phyloP scores from a whole-genome alignment of 768 basidiomycete species.

The Rhizopogon salebrosus region DNA sequence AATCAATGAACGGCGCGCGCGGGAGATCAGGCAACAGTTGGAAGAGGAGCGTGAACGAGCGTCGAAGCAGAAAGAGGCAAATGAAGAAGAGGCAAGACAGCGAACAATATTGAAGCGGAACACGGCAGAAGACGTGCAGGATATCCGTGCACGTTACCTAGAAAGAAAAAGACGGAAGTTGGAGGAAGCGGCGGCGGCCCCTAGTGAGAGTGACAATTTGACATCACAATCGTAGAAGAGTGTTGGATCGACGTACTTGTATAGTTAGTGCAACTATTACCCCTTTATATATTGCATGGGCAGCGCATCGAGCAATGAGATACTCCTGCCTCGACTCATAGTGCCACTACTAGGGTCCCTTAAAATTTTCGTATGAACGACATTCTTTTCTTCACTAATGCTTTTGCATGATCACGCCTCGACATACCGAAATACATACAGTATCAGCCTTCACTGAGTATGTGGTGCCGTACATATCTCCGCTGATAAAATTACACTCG shows the following conservation, averaged over 20 bases:
- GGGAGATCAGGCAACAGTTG: constrained; percentile 77
- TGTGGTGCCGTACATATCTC: too few relatives aligned
- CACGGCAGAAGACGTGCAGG: constrained; percentile 65
- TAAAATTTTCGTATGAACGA: too few relatives aligned
- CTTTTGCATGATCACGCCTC: too few relatives aligned
- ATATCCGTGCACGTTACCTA: constrained; percentile 68
- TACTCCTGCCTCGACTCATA: too few relatives aligned
- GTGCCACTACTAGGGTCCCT: too few relatives aligned
- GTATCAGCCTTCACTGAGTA: too few relatives aligned
- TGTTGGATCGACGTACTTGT: background rate
- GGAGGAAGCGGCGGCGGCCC: constrained; percentile 33
- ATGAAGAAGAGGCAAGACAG: constrained; percentile 61
- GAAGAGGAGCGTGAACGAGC: constrained; percentile 64
- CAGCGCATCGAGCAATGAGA: too few relatives aligned
- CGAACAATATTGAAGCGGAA: constrained; percentile 72
- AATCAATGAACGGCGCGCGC: constrained; percentile 76
- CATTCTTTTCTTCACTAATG: too few relatives aligned
- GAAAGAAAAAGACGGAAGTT: constrained; percentile 76
- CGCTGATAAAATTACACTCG: too few relatives aligned
- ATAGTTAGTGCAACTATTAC: background rate
- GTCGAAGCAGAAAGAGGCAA: constrained; percentile 48
- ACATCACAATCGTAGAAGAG: constrained; percentile 5
- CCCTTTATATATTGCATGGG: background rate
- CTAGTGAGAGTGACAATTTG: constrained; percentile 4
- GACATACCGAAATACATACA: too few relatives aligned